phyloP scores from a whole-genome alignment of 768 basidiomycete species.

The Mycena maculata region DNA sequence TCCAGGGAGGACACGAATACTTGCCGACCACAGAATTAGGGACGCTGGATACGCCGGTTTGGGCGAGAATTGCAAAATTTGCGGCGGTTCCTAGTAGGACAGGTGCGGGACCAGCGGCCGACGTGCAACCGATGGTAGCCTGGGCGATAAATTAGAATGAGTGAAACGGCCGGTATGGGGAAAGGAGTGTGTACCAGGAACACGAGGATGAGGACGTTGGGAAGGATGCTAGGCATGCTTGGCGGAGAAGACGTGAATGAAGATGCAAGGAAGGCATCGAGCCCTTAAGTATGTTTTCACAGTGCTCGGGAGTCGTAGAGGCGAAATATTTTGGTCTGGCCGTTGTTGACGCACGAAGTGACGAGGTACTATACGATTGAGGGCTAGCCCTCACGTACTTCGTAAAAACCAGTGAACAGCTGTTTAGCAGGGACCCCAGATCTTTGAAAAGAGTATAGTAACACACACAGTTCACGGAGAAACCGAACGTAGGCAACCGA shows the following conservation, averaged over 20 bases:
- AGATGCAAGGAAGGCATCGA: background rate
- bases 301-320: too few relatives aligned
- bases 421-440: too few relatives aligned
- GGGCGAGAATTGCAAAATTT: constrained; percentile 15
- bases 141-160: background rate
- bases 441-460: background rate
- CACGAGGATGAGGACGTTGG: background rate
- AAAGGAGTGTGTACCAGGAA: background rate
- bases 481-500: background rate
- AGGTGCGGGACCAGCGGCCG: constrained; percentile 5
- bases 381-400: too few relatives aligned
- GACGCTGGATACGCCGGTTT: constrained; percentile 3
- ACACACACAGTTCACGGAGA: background rate
- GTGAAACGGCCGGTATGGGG: background rate
- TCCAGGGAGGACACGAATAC: background rate
- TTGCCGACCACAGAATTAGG: constrained; percentile 9
- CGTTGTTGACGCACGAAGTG: too few relatives aligned
- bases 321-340: too few relatives aligned
- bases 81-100: constrained; percentile 12
- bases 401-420: too few relatives aligned
- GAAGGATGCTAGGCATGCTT: background rate
- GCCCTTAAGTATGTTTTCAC: background rate
- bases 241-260: background rate
- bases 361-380: too few relatives aligned
- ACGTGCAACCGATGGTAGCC: background rate